Evolutionary conservation across 2,329 filamentous ascomycete genomes (phyloP), one percentile per base, ranked within the genome.

Genomic region (Calonectria pteridis): DNA sequence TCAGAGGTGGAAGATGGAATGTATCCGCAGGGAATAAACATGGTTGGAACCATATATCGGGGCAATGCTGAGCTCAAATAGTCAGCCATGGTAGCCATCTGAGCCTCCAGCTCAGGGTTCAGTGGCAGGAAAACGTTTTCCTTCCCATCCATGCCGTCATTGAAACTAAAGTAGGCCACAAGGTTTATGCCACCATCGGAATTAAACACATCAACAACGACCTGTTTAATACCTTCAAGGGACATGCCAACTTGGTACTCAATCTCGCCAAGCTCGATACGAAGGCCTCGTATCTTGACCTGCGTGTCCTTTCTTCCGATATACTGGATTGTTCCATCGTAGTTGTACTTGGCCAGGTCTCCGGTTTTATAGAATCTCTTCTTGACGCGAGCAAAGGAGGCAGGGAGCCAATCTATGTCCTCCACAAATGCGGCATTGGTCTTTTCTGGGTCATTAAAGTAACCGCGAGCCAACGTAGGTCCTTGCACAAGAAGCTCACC

Each of bases 381-480:
- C 40, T 23, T 31, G 20, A 28, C 37, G 18, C 18, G n/a, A 29
- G 29, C 23, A n/a, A 63, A 35, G 11, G 51, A 29, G 23, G 49
- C 28, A 40, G 53, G 63, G 2, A 67, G 35, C 63, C 59, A 66
- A n/a, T 29, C 40, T 26, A 35, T 29, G 40, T 40, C 31, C 7
- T 66, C 37, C 13, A 67, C 46, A 46, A 59, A 71, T 10, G 58
- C 46, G 6, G 20, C 26, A 6, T 33, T 20, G 28, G 69, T 72
- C 20, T 43, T 58, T 31, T 49, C 46, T 31, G 31, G 23, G 13
- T 67, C 49, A 29, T 87, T 86, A 18, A 89, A 80, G 70, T 91
- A 91, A 37, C 88, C 87, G 40, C 85, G 82, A 29, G 86, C 87
- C 18, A 90, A 14, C n/a, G 64, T 69, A 28, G 88, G 88, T 1